Evolutionary conservation across 208 protist genomes (phyloP), one percentile per base, ranked within the genome.

Genomic region (Crithidia bombi): DNA sequence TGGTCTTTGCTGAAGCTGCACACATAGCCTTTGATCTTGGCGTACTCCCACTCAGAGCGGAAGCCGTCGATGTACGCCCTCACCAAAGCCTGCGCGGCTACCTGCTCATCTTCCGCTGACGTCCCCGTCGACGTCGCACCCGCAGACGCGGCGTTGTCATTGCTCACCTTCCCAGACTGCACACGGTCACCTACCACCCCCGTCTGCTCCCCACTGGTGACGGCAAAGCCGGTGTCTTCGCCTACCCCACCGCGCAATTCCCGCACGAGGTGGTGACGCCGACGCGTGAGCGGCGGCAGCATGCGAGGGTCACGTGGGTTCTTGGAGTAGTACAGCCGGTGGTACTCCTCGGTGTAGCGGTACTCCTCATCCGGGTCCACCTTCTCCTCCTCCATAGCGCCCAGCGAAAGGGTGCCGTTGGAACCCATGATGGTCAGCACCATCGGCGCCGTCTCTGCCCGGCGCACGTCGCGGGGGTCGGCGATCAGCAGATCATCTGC

Each of bases 1-100:
- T 99, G 98, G 64, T 99, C 97, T 32, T 86, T 76, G 71, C 84
- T 88, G 75, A 99, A 96, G 57, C 96, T 87, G 3, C 93, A 79
- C 9, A 98, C 76, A 66, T 93, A 78, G 14, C 85, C 82, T 9
- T 75, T 73, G 30, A 98, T 89, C 55, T 96, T 86, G n/a, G 58
- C 28, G 61, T 82, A 85, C n/a, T 77, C 61, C 74, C 73, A 87
- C 51, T 85, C 75, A 21, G 77, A 56, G 47, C 70, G 81, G 41
- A 65, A 61, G 21, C 59, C 68, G 33, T 89, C 83, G 65, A 88
- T 79, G 66, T 86, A 86, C 10, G 82, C 79, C 43, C 35, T 57
- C 50, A 73, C 66, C 10, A 78, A 50, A 10, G 65, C 65, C 54
- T 69, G 59, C 0, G 66, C 44, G 19, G 64, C 56, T 7, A 44